phyloP scores from a whole-genome alignment of 177 flowering plant species.

The Tripterygium wilfordii region DNA sequence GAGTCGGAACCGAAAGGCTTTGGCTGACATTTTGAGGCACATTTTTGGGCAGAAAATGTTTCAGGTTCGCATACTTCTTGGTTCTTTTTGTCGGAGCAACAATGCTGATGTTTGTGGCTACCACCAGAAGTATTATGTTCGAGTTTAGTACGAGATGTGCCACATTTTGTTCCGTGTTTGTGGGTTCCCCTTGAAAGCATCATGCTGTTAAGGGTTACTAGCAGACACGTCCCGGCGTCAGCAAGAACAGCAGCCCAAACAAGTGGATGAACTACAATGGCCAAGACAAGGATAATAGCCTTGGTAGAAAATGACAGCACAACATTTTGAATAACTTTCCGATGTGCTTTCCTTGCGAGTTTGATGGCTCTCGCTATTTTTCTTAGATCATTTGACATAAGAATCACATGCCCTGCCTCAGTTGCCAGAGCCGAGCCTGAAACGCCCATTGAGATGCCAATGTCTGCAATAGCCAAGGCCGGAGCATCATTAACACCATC shows the following conservation, averaged over 20 bases:
- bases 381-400: slow-evolving; percentile 84
- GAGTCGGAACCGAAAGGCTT: neutral
- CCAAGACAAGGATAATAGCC: slow-evolving; percentile 57
- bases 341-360: slow-evolving; percentile 41
- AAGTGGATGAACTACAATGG: slow-evolving; percentile 77
- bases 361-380: slow-evolving; percentile 55
- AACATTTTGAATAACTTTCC: slow-evolving; percentile 62
- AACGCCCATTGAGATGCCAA: slow-evolving; percentile 95
- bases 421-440: slow-evolving; percentile 90
- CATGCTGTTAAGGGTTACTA: slow-evolving; percentile 90
- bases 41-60: neutral
- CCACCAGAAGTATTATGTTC: slow-evolving; percentile 1
- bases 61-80: slow-evolving; percentile 1
- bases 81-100: slow-evolving; percentile 3
- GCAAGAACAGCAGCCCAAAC: slow-evolving; percentile 90
- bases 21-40: slow-evolving; percentile 4
- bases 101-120: slow-evolving; percentile 9
- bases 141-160: slow-evolving; percentile 2
- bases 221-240: slow-evolving; percentile 83
- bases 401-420: slow-evolving; percentile 76
- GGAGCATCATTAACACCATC: slow-evolving; percentile 96
- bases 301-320: slow-evolving; percentile 55
- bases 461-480: slow-evolving; percentile 79
- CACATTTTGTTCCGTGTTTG: slow-evolving; percentile 10
- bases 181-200: slow-evolving; percentile 35